Evolutionary conservation across 2,329 filamentous ascomycete genomes (phyloP), one percentile per base, ranked within the genome.

Genomic region (Aspergillus cejpii): DNA sequence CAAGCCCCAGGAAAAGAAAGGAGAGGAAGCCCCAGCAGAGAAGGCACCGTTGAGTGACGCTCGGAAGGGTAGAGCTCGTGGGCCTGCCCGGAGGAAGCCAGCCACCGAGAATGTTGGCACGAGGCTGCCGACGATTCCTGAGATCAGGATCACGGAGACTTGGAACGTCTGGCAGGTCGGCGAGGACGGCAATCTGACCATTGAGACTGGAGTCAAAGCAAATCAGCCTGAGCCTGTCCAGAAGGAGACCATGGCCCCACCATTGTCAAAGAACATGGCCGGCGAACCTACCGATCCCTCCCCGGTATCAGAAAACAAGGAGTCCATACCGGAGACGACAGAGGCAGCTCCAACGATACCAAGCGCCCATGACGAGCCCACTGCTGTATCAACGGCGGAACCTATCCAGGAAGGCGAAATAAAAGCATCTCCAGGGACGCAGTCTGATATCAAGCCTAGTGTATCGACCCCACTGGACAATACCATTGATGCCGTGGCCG

Each of bases 11-110:
- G 84, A 90, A 52, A 71, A 76, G 31, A 70, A 74, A 11, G 75
- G 81, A 41, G 76, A 80, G 45, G 77, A 79, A 2, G 75, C 75
- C 24, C 75, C 78, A 48, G 80, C 79, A 47, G 81, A 89, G 59
- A 87, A 88, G 65, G 81, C 77, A 8, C 89, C 90, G n/a, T 73
- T 98, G 20, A 76, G 77, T 17, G 92, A 98, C 73, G 89, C 90
- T 27, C 80, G 92, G 53, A 97, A 97, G 72, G 82, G 89, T 19
- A 79, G 92, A 54, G 92, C 92, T 17, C 83, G 87, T 53, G 92
- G 92, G 8, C 92, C 92, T 12, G 83, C 88, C 55, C 79, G 89
- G 54, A 78, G 89, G 61, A 83, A 80, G 60, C 78, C 80, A 15
- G 78, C 77, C 12, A 71, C 68, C 17, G 80, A 85, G 19, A 79